A percentile compares a stretch with the other conserved stretches of the same genome.
Conservation (phyloP, 2,329 filamentous ascomycete species). For the Elsinoe batatas region DNA sequence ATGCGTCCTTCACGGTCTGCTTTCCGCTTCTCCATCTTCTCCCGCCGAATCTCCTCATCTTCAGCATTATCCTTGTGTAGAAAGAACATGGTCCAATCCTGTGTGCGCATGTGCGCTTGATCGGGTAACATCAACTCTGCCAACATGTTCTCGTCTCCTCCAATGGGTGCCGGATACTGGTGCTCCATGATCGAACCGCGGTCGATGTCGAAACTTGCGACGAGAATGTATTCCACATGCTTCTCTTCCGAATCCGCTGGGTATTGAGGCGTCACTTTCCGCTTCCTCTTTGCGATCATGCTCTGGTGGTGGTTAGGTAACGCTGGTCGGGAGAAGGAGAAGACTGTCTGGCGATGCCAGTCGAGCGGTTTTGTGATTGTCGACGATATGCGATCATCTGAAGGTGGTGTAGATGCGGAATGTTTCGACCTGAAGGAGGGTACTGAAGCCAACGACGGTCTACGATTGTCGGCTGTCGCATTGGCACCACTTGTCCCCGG, state of each 20-base stretch:
- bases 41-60: slow-evolving; percentile 62
- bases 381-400: slow-evolving; percentile 13
- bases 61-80: slow-evolving; percentile 87
- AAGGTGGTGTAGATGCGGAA: slow-evolving; percentile 7
- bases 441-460: slow-evolving; percentile 24
- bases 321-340: slow-evolving; percentile 11
- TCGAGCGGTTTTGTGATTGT: slow-evolving; percentile 10
- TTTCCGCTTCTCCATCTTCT: slow-evolving; percentile 24
- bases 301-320: slow-evolving; percentile 2
- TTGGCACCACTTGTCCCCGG: slow-evolving; percentile 9
- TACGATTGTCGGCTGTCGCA: slow-evolving; percentile 14
- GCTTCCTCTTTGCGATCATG: slow-evolving; percentile 16
- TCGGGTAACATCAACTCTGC: slow-evolving; percentile 97
- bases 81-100: slow-evolving; percentile 99
- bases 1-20: slow-evolving; percentile 34
- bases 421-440: slow-evolving; percentile 16
- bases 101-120: slow-evolving; percentile 84
- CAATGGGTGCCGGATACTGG: slow-evolving; percentile 90
- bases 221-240: slow-evolving; percentile 97
- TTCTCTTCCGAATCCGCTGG: slow-evolving; percentile 50
- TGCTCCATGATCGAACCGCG: slow-evolving; percentile 96
- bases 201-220: slow-evolving; percentile 95
- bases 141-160: slow-evolving; percentile 94
- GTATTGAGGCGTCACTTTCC: slow-evolving; percentile 38
- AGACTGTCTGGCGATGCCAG: slow-evolving; percentile 4